These are phyloP conservation scores for Polysphondylium violaceum DNA, from an alignment of 78 protist genomes.

Conservation along the genomic window DNA sequence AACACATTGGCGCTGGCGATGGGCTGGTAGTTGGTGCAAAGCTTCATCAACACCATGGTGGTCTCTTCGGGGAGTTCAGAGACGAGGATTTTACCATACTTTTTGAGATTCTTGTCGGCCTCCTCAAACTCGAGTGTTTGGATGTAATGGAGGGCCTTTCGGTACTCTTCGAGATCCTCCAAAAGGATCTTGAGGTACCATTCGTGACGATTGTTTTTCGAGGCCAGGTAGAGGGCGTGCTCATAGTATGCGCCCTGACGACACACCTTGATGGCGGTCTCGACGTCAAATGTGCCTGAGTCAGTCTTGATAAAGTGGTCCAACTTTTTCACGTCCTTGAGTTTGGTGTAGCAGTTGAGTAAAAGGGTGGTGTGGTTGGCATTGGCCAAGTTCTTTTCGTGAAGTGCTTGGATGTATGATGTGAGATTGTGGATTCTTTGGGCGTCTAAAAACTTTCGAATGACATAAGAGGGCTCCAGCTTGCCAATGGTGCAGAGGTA, in stretches of 20 bases:
- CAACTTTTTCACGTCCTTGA: slow-evolving; percentile 89
- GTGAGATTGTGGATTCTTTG: slow-evolving; percentile 96
- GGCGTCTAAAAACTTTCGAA: slow-evolving; percentile 95
- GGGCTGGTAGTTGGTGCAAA: slow-evolving; percentile 88
- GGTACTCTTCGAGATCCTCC: slow-evolving; percentile 84
- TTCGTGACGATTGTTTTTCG: slow-evolving; percentile 79
- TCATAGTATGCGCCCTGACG: slow-evolving; percentile 91
- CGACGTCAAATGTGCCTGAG: slow-evolving; percentile 89
- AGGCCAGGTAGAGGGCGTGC: slow-evolving; percentile 91
- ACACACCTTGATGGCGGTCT: slow-evolving; percentile 95
- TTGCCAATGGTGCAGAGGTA: slow-evolving; percentile 95
- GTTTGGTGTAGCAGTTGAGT: slow-evolving; percentile 97
- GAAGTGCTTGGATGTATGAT: slow-evolving; percentile 91
- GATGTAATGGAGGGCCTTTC: slow-evolving; percentile 87
- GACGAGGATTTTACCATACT: slow-evolving; percentile 91
- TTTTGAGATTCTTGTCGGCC: slow-evolving; percentile 76
- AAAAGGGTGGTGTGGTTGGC: slow-evolving; percentile 96
- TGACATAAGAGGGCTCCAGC: slow-evolving; percentile 98
- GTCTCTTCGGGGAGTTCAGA: slow-evolving; percentile 80
- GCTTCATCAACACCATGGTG: slow-evolving; percentile 79
- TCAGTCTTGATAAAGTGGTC: slow-evolving; percentile 92
- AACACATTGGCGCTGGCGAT: not conserved
- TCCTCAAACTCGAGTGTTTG: slow-evolving; percentile 75
- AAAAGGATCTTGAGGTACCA: slow-evolving; percentile 91
- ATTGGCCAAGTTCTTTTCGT: slow-evolving; percentile 90